phyloP scores from a whole-genome alignment of 768 basidiomycete genomes.

The Butyriboletus loyo region DNA sequence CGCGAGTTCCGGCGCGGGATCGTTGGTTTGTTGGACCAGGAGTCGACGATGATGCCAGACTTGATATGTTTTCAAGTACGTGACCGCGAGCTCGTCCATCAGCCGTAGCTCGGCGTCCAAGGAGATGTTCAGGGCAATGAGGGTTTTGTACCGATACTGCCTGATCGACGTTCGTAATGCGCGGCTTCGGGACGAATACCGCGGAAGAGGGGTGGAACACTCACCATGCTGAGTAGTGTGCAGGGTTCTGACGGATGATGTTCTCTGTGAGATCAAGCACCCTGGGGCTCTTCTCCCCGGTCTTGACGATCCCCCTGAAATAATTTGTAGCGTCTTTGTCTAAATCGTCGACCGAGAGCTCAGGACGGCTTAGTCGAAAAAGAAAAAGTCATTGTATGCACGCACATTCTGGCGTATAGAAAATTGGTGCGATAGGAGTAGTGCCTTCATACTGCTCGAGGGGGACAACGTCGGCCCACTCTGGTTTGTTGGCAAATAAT shows the following conservation, averaged over 20 bases:
- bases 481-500: slow-evolving; percentile 59
- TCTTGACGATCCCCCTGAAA: slow-evolving; percentile 80
- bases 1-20: slow-evolving; percentile 64
- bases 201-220: slow-evolving; percentile 18
- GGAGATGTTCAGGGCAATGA: slow-evolving; percentile 62
- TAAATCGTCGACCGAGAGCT: slow-evolving; percentile 31
- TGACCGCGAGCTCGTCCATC: slow-evolving; percentile 84
- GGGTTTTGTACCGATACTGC: slow-evolving; percentile 93
- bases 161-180: slow-evolving; percentile 38
- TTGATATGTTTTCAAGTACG: slow-evolving; percentile 92
- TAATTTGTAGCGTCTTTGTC: slow-evolving; percentile 93
- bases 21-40: slow-evolving; percentile 54
- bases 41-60: slow-evolving; percentile 94
- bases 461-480: slow-evolving; percentile 81
- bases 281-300: slow-evolving; percentile 73
- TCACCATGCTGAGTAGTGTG: slow-evolving; percentile 96
- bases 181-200: background rate
- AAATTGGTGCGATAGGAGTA: slow-evolving; percentile 85
- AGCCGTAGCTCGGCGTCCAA: slow-evolving; percentile 76
- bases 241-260: slow-evolving; percentile 89
- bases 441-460: slow-evolving; percentile 76
- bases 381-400: slow-evolving; percentile 12
- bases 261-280: slow-evolving; percentile 85
- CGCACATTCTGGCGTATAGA: slow-evolving; percentile 87
- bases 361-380: slow-evolving; percentile 3